Conservation (phyloP, 1,284 basidiomycete species). For the Cryptococcus maquisensis region DNA sequence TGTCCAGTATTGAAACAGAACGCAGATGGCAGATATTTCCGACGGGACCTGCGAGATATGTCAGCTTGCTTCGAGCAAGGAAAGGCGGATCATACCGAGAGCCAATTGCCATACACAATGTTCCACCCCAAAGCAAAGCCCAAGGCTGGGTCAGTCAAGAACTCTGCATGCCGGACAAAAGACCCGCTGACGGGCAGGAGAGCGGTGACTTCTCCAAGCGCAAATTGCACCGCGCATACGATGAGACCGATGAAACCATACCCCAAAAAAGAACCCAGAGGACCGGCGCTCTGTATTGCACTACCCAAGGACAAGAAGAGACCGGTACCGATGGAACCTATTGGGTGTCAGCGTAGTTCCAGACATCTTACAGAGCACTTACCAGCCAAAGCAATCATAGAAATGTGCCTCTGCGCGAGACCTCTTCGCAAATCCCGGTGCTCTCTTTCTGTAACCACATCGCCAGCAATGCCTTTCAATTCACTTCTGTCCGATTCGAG, state of each 20-base stretch:
- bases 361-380: no score
- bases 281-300: conserved; percentile 47
- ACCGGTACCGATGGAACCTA: conserved; percentile 54
- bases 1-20: conserved; percentile 25
- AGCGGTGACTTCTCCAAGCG: conserved; percentile 26
- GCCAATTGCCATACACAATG: conserved; percentile 25
- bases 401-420: neutral
- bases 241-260: conserved; percentile 20
- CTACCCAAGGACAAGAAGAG: conserved; percentile 73
- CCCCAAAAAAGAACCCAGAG: conserved; percentile 35
- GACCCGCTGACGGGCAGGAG: conserved; percentile 25
- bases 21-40: conserved; percentile 23
- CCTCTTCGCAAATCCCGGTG: no score
- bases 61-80: neutral
- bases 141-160: conserved; percentile 27
- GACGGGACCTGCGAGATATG: conserved; percentile 12
- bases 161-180: conserved; percentile 27
- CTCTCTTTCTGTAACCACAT: no score
- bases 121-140: conserved; percentile 37
- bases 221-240: conserved; percentile 25
- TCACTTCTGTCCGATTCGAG: no score
- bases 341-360: neutral
- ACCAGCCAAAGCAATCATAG: neutral
- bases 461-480: no score
- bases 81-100: conserved; percentile 13